phyloP scores from a whole-genome alignment of 2,329 filamentous ascomycete species.

The Stagonosporopsis cucurbitacearum region DNA sequence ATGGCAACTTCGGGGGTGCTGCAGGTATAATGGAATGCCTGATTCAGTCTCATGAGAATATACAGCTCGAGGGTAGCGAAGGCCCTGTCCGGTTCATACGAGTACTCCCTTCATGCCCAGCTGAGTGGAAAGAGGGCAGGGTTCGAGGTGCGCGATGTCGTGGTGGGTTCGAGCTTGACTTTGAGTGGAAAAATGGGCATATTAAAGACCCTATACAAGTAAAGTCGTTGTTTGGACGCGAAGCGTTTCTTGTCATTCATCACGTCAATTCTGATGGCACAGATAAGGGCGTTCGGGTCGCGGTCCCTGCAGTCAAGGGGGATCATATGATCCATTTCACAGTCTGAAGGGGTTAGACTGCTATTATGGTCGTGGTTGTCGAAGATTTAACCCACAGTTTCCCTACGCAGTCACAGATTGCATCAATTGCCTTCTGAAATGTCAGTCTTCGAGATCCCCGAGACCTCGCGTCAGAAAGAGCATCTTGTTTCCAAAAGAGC shows the following conservation, averaged over 20 bases:
- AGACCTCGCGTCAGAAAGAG: neutral
- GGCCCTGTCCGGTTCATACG: neutral
- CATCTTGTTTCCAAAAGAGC: neutral
- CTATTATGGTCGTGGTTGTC: neutral
- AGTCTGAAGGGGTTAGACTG: neutral
- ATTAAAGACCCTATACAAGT: constrained; percentile 7
- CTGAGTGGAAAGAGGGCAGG: constrained; percentile 9
- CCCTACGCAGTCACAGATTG: neutral
- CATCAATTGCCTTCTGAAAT: neutral
- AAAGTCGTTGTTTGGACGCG: constrained; percentile 6
- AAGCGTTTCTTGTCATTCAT: constrained; percentile 6
- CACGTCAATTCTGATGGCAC: constrained; percentile 1
- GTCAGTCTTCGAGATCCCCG: neutral
- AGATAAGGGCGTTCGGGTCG: neutral
- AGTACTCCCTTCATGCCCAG: constrained; percentile 18
- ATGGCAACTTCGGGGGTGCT: constrained; percentile 59
- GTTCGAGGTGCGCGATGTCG: constrained; percentile 11
- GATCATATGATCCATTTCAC: neutral
- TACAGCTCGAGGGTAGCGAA: neutral
- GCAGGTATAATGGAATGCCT: constrained; percentile 54
- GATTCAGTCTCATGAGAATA: constrained; percentile 8
- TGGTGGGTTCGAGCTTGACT: constrained; percentile 17
- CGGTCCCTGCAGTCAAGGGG: constrained; percentile 7
- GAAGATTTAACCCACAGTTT: neutral
- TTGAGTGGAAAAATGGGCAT: constrained; percentile 11